Percentiles rank a stretch among this genome's conserved stretches.
These are phyloP conservation scores for Blastobotrys terrestris DNA, from an alignment of 805 yeast species.

Conservation along the genomic window DNA sequence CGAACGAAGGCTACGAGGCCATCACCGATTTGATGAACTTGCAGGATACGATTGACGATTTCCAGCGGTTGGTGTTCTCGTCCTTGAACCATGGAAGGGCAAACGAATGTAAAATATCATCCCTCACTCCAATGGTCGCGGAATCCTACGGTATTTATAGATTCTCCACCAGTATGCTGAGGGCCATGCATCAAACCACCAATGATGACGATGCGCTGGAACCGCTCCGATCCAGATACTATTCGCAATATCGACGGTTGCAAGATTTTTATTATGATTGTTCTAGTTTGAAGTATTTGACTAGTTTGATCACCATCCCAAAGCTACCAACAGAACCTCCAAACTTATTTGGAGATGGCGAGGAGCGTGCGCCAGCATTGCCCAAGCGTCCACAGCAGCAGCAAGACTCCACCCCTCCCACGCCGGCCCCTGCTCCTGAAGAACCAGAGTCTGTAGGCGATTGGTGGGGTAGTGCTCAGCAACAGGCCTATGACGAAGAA, in stretches of 20 bases:
- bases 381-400: conserved; percentile 34
- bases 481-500: conserved; percentile 50
- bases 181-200: conserved; percentile 74
- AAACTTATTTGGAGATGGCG: conserved; percentile 41
- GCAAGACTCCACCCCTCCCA: conserved; percentile 20
- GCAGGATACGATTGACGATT: conserved; percentile 77
- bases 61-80: conserved; percentile 70
- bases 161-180: conserved; percentile 81
- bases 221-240: conserved; percentile 66
- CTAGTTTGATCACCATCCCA: conserved; percentile 77
- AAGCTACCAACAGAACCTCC: conserved; percentile 57
- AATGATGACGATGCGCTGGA: conserved; percentile 69
- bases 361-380: conserved; percentile 32
- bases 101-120: conserved; percentile 72
- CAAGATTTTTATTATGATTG: conserved; percentile 88
- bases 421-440: conserved; percentile 31
- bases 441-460: conserved; percentile 35
- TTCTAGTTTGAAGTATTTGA: conserved; percentile 71
- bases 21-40: conserved; percentile 77
- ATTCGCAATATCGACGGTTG: conserved; percentile 60
- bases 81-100: conserved; percentile 53
- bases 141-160: conserved; percentile 92
- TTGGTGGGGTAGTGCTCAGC: conserved; percentile 40
- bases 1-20: conserved; percentile 92
- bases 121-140: conserved; percentile 82